Evolutionary conservation across 2,329 filamentous ascomycete species (phyloP).

Genomic region (Pezicula neosporulosa): DNA sequence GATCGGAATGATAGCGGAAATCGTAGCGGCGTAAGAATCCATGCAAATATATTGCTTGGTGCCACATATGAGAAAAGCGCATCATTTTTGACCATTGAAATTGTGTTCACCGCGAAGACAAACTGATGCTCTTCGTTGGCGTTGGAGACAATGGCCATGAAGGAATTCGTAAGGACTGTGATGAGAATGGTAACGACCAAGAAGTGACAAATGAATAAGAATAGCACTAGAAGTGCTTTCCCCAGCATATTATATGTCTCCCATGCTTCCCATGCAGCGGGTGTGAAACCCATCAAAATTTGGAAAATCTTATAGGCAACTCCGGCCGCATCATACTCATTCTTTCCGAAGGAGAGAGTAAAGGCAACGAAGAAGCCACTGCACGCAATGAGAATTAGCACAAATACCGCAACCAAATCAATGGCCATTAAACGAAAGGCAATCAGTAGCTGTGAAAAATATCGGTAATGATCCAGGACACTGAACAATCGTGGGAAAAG

Average conservation of each 20-base stretch:
- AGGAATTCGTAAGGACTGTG: conserved; percentile 93
- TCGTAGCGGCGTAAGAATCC: conserved; percentile 79
- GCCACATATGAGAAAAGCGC: conserved; percentile 91
- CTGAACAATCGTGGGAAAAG: conserved; percentile 90
- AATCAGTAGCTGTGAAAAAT: conserved; percentile 92
- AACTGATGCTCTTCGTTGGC: conserved; percentile 92
- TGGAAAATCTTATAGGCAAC: conserved; percentile 93
- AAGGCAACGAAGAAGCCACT: conserved; percentile 97
- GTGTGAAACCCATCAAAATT: conserved; percentile 92
- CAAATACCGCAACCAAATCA: conserved; percentile 79
- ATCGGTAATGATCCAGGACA: conserved; percentile 89
- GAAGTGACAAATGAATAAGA: conserved; percentile 94
- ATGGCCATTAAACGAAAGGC: conserved; percentile 93
- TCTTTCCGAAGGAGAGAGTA: conserved; percentile 71
- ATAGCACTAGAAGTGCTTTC: conserved; percentile 71
- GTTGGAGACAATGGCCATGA: conserved; percentile 92
- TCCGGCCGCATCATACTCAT: conserved; percentile 64
- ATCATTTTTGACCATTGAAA: conserved; percentile 98
- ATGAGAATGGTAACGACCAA: conserved; percentile 92
- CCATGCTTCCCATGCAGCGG: conserved; percentile 88
- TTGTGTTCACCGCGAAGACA: conserved; percentile 92
- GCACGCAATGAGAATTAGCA: conserved; percentile 82
- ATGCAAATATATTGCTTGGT: conserved; percentile 87
- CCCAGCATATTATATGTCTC: conserved; percentile 74
- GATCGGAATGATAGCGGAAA: conserved; percentile 75